phyloP scores from a whole-genome alignment of 345 rosid genomes.

The Lepidium sativum region DNA sequence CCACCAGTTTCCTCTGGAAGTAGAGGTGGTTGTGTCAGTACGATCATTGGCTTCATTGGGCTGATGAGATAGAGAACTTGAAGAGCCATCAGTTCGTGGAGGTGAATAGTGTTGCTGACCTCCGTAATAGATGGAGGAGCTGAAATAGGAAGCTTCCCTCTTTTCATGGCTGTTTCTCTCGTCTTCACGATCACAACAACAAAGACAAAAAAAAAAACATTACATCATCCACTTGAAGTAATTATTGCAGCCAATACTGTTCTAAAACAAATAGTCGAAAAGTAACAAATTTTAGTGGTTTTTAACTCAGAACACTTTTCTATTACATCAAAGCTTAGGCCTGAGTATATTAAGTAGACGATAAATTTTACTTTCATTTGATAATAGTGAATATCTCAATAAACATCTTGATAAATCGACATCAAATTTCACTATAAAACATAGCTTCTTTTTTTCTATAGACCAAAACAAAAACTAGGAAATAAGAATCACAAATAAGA shows the following conservation, averaged over 20 bases:
- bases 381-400: not conserved
- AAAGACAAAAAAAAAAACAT: not conserved
- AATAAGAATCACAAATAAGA: too few species aligned
- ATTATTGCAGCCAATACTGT: not conserved
- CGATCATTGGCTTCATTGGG: constrained; percentile 28
- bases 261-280: not conserved
- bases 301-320: too few species aligned
- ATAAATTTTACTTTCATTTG: too few species aligned
- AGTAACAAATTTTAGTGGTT: too few species aligned
- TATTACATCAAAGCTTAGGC: too few species aligned
- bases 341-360: too few species aligned
- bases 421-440: too few species aligned
- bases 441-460: too few species aligned
- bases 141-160: constrained; percentile 50
- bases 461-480: too few species aligned
- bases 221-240: not conserved
- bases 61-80: constrained; percentile 7
- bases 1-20: constrained; percentile 97
- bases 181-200: not conserved
- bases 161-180: constrained; percentile 22
- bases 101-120: constrained; percentile 81
- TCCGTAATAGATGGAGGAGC: constrained; percentile 87
- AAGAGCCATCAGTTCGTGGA: constrained; percentile 31
- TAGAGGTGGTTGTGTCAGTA: constrained; percentile 29
- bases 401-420: too few species aligned